phyloP scores from a whole-genome alignment of 2,329 filamentous ascomycete species.

The Paraphoma chrysanthemicola region DNA sequence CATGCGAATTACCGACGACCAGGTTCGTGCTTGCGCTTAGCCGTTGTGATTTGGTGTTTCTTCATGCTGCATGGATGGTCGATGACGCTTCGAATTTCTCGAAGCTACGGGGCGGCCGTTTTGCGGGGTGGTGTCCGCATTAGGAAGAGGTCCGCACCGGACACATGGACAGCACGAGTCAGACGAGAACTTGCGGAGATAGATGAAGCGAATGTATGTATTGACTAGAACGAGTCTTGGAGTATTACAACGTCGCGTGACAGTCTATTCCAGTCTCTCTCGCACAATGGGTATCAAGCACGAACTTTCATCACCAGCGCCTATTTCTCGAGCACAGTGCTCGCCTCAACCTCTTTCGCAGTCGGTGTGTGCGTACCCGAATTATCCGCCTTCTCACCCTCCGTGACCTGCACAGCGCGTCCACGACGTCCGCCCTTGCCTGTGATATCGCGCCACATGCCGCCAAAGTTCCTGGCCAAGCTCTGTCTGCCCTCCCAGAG shows the following conservation, averaged over 20 bases:
- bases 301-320: not conserved
- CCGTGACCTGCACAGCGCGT: conserved; percentile 16
- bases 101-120: not conserved
- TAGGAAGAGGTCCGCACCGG: not conserved
- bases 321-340: not conserved
- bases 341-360: conserved; percentile 19
- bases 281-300: not conserved
- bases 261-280: too few relatives aligned
- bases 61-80: not conserved
- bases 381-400: conserved; percentile 22
- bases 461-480: conserved; percentile 29
- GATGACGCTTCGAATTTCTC: not conserved
- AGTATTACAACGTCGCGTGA: too few relatives aligned
- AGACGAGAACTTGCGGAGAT: not conserved
- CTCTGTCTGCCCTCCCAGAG: conserved; percentile 68
- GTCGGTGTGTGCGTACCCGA: conserved; percentile 24
- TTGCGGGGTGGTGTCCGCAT: not conserved
- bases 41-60: not conserved
- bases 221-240: not conserved
- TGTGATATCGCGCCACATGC: conserved; percentile 36
- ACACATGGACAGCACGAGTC: not conserved
- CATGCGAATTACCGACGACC: not conserved
- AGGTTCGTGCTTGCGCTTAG: not conserved
- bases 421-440: conserved; percentile 23
- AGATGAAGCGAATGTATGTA: not conserved